phyloP scores from a whole-genome alignment of 345 rosid species.

The Microcos paniculata region DNA sequence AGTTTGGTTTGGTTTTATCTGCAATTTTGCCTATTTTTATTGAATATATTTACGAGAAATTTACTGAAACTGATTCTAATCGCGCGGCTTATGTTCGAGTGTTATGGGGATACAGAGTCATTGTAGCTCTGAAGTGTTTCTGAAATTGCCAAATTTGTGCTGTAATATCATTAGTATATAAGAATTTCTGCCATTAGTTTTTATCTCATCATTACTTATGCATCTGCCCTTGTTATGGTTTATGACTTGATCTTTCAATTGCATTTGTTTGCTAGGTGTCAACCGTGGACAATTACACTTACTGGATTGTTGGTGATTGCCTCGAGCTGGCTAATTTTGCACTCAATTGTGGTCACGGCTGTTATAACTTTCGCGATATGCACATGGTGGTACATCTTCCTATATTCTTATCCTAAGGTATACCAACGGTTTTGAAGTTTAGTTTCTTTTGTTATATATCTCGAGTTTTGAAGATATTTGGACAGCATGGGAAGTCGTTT shows the following conservation, averaged over 20 bases:
- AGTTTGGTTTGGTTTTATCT: neutral
- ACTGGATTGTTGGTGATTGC: constrained; percentile 59
- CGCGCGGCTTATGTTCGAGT: neutral
- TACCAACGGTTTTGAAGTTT: neutral
- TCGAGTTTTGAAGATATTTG: constrained; percentile 23
- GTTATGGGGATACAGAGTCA: neutral
- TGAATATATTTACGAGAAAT: neutral
- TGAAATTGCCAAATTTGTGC: neutral
- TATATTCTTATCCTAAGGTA: constrained; percentile 90
- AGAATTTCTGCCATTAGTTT: neutral
- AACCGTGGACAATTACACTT: constrained; percentile 87
- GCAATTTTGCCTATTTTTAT: neutral
- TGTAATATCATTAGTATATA: neutral
- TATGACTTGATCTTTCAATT: neutral
- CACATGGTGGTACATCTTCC: constrained; percentile 89
- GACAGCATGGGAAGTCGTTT: neutral
- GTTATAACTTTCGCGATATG: constrained; percentile 40
- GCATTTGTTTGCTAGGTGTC: constrained; percentile 60
- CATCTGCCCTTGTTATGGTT: constrained; percentile 3
- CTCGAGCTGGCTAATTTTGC: constrained; percentile 70
- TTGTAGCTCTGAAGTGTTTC: neutral
- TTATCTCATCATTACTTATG: neutral
- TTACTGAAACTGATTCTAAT: neutral
- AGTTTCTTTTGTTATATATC: neutral
- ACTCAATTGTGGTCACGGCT: constrained; percentile 54